Base-by-base conservation (phyloP, 2,329 filamentous ascomycete species). In the Domatiomyces globalis region DNA sequence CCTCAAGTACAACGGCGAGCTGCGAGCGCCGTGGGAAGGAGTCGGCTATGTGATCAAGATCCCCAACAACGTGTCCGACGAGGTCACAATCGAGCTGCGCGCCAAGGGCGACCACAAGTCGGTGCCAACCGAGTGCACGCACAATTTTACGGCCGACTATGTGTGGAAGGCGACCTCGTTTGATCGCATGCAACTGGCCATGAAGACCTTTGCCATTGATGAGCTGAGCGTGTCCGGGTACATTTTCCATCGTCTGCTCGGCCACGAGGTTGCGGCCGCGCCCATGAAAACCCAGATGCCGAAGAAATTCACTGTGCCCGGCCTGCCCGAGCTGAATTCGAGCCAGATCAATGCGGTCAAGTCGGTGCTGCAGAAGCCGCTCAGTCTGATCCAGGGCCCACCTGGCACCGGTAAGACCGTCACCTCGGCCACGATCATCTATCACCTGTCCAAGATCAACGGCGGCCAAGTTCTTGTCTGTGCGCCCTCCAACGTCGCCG, bases 81-180 rank as follows among this genome's bases (percentile, higher is more conserved):
- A 98, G 66, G 92, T 98, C 49, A 94, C 85, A 8, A 84, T 98
- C 58, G 92, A 98, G 67, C 72, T 98, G 64, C 85, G 92, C 60
- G 87, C 92, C 63, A 90, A 92, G 56, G 89, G 87, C 55, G 94
- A 94, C 65, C 89, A 96, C 71, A 96, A 96, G 69, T 87, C 85
- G 25, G 87, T 96, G 1, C 92, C 92, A 0, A 95, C 87, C 0
- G 90, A 98, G 63, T 92, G 90, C 68, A 95, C 90, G 0, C 87
- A 94, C 70, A 95, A 95, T 68, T 98, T 98, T 70, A 95, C 88
- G 15, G 92, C 90, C 58, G 92, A 98, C 67, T 98, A 98, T 64
- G 92, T 98, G 51, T 98, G 92, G 92, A 98, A 98, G 67, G 92
- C 94, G 12, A 98, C 94, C 0, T 96, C 90, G 0, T 98, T 98